Conservation (phyloP, 345 rosid species). For the Pugionium cornutum region DNA sequence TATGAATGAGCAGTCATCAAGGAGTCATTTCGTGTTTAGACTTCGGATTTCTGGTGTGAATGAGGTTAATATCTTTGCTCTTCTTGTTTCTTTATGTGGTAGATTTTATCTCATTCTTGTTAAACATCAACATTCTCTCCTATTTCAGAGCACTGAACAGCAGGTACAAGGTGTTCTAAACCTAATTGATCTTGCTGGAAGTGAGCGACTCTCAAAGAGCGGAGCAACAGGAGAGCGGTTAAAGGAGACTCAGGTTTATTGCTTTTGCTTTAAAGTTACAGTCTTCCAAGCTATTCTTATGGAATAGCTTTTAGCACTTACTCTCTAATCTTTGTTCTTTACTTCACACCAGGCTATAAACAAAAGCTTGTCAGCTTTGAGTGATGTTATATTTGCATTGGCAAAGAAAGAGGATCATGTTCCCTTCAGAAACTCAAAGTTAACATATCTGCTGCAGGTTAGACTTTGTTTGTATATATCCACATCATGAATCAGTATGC, state of each 20-base stretch:
- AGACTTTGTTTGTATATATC: not conserved
- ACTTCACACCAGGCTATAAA: constrained; percentile 70
- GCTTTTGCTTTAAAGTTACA: not conserved
- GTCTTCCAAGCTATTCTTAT: constrained; percentile 1
- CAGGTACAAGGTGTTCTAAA: constrained; percentile 93
- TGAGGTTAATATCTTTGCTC: constrained; percentile 50
- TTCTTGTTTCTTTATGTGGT: not conserved
- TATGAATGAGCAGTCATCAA: constrained; percentile 83
- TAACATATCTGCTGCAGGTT: constrained; percentile 96
- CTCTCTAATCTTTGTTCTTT: constrained; percentile 20
- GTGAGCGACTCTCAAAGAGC: constrained; percentile 88
- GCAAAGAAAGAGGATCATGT: constrained; percentile 96
- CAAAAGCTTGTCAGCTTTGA: constrained; percentile 77
- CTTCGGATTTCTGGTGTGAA: constrained; percentile 79
- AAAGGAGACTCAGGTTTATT: constrained; percentile 86
- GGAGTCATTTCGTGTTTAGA: constrained; percentile 87
- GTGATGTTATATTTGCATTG: constrained; percentile 89
- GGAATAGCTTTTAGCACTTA: not conserved
- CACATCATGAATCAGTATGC: constrained; percentile 1
- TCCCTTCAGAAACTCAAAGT: constrained; percentile 88
- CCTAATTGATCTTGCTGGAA: constrained; percentile 94
- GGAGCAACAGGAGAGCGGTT: constrained; percentile 90
- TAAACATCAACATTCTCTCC: constrained; percentile 16
- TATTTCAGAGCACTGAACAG: constrained; percentile 74
- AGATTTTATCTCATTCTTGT: not conserved